Evolutionary conservation across 164 flowering plant species (phyloP).

Genomic region (Macadamia integrifolia): DNA sequence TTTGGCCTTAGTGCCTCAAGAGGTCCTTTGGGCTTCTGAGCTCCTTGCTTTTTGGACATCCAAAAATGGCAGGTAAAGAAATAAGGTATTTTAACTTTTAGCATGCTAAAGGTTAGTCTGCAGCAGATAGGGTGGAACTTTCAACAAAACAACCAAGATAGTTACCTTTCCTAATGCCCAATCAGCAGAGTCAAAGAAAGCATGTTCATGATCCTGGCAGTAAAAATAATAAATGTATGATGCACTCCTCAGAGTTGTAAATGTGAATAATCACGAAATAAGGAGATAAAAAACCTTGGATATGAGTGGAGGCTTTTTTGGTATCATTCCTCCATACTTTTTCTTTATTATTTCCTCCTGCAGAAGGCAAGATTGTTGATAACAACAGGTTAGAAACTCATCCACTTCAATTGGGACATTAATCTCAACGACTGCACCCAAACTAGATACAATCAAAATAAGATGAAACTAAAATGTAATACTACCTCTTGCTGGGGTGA

Average conservation of each 20-base stretch:
- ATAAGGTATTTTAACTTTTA: not conserved
- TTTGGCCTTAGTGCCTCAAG: conserved; percentile 94
- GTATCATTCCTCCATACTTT: conserved; percentile 81
- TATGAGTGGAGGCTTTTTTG: conserved; percentile 77
- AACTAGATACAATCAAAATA: not conserved
- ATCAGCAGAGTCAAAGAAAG: conserved; percentile 97
- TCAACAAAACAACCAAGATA: not conserved
- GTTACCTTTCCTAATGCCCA: conserved; percentile 96
- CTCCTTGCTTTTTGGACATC: conserved; percentile 63
- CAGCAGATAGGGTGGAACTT: not conserved
- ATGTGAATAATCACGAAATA: not conserved
- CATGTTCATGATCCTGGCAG: conserved; percentile 87
- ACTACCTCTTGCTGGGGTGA: conserved; percentile 40
- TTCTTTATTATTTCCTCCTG: conserved; percentile 75
- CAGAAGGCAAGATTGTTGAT: conserved; percentile 13
- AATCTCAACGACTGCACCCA: too few relatives aligned
- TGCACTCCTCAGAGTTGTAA: not conserved
- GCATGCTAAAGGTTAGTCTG: not conserved
- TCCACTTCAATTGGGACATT: not conserved
- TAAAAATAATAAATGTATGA: conserved; percentile 3
- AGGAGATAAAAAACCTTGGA: conserved; percentile 50
- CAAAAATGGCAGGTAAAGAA: not conserved
- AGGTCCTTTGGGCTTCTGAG: conserved; percentile 82
- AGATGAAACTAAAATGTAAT: not conserved
- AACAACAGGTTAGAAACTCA: not conserved